Evolutionary conservation across 2,329 filamentous ascomycete species (phyloP).

Genomic region (Fusarium bulbicola): DNA sequence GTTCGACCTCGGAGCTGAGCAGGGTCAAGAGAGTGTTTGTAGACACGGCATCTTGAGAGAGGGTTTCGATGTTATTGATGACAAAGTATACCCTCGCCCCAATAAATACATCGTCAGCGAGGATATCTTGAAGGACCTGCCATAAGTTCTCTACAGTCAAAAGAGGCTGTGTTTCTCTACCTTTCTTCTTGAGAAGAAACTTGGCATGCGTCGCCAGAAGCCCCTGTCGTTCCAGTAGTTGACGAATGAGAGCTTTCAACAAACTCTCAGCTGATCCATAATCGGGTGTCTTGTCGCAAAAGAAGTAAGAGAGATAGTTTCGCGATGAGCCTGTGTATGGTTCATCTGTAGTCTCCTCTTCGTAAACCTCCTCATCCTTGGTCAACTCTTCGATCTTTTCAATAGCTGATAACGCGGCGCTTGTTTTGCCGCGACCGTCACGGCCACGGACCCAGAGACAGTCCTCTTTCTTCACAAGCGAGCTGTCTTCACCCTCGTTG

Average conservation of each 20-base stretch:
- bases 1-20: constrained; percentile 8
- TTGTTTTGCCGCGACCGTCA: constrained; percentile 54
- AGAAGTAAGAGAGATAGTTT: constrained; percentile 51
- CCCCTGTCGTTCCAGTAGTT: constrained; percentile 49
- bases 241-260: constrained; percentile 52
- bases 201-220: constrained; percentile 49
- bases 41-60: constrained; percentile 45
- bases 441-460: constrained; percentile 53
- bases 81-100: constrained; percentile 49
- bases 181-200: constrained; percentile 43
- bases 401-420: constrained; percentile 51
- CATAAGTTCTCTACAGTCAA: constrained; percentile 43
- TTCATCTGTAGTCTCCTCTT: constrained; percentile 34
- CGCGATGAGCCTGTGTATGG: constrained; percentile 20
- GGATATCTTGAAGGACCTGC: constrained; percentile 54
- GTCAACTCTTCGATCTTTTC: constrained; percentile 47
- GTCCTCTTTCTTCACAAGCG: constrained; percentile 35
- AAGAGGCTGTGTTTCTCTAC: constrained; percentile 10
- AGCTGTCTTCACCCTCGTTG: not conserved
- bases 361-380: constrained; percentile 41
- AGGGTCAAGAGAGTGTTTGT: constrained; percentile 13
- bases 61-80: constrained; percentile 52
- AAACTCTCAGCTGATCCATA: constrained; percentile 52
- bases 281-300: constrained; percentile 51
- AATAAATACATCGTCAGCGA: constrained; percentile 43